These are phyloP conservation scores for Artemisia annua DNA, from an alignment of 129 eudicot genomes.

Conservation along the genomic window DNA sequence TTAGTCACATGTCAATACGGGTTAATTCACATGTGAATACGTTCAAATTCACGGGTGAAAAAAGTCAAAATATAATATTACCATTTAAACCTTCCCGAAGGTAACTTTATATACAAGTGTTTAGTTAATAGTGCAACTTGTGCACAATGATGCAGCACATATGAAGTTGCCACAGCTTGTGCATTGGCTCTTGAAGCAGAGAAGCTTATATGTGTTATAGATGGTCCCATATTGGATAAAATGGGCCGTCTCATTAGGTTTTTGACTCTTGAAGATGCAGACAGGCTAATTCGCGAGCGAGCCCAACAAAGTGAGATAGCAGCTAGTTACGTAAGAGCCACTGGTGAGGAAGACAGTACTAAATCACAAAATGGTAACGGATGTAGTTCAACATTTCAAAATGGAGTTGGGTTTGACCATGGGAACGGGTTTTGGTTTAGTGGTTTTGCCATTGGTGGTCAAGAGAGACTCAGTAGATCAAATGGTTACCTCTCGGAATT, in stretches of 20 bases:
- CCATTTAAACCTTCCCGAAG: not conserved
- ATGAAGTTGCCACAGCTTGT: slow-evolving; percentile 96
- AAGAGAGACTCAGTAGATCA: slow-evolving; percentile 53
- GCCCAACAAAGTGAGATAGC: slow-evolving; percentile 68
- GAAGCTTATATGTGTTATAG: slow-evolving; percentile 77
- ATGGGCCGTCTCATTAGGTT: slow-evolving; percentile 61
- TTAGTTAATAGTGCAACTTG: not conserved
- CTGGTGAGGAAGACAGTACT: slow-evolving; percentile 40
- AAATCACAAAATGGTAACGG: slow-evolving; percentile 18
- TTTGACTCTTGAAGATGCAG: slow-evolving; percentile 67
- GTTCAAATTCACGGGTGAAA: too few relatives aligned
- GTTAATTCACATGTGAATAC: too few relatives aligned
- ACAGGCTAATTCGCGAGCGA: slow-evolving; percentile 50
- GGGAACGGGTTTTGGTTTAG: slow-evolving; percentile 40
- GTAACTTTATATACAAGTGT: not conserved
- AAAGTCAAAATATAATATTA: too few relatives aligned
- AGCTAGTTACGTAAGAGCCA: slow-evolving; percentile 62
- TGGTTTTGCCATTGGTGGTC: slow-evolving; percentile 62
- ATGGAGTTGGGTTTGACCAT: slow-evolving; percentile 77
- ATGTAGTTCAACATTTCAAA: slow-evolving; percentile 47
- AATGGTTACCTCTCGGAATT: slow-evolving; percentile 65
- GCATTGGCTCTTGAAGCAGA: slow-evolving; percentile 88
- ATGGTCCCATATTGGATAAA: slow-evolving; percentile 69
- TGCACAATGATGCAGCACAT: slow-evolving; percentile 50
- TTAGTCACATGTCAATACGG: too few relatives aligned